phyloP scores from a whole-genome alignment of 148 eudicot genomes.

The Rhododendron henanense region DNA sequence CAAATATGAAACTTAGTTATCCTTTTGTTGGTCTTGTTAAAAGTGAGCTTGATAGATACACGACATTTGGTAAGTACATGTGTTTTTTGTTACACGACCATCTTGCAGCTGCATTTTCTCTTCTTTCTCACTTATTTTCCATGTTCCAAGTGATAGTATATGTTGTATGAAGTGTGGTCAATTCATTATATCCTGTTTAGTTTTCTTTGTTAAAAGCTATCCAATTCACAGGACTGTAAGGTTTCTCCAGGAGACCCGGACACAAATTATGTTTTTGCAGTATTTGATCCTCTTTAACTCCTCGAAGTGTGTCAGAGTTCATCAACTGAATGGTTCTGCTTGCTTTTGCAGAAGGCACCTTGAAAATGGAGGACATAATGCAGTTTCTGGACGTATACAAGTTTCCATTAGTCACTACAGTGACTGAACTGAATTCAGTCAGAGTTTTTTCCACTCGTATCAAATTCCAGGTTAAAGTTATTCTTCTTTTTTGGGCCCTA shows the following conservation, averaged over 20 bases:
- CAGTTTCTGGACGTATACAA: conserved; percentile 74
- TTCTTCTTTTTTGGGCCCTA: neutral
- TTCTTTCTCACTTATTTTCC: neutral
- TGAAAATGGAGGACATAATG: conserved; percentile 56
- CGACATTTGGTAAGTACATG: conserved; percentile 57
- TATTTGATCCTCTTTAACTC: neutral
- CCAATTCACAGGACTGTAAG: neutral
- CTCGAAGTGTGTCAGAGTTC: neutral
- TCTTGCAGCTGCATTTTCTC: neutral
- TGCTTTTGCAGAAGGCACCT: conserved; percentile 58
- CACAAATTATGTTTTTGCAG: neutral
- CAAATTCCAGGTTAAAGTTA: conserved; percentile 59
- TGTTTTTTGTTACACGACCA: neutral
- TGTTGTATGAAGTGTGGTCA: neutral
- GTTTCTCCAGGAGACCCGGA: neutral
- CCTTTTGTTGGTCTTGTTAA: conserved; percentile 76
- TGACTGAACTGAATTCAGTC: conserved; percentile 76
- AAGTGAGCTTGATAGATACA: conserved; percentile 83
- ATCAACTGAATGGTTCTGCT: conserved; percentile 9
- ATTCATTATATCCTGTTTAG: neutral
- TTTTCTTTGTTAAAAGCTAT: neutral
- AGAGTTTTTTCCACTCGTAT: conserved; percentile 67
- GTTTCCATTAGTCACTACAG: conserved; percentile 77
- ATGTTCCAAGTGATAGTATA: neutral
- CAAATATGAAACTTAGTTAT: conserved; percentile 32